These are phyloP conservation scores for Omphalotus guepiniiformis DNA, from an alignment of 768 basidiomycete genomes.

Conservation along the genomic window DNA sequence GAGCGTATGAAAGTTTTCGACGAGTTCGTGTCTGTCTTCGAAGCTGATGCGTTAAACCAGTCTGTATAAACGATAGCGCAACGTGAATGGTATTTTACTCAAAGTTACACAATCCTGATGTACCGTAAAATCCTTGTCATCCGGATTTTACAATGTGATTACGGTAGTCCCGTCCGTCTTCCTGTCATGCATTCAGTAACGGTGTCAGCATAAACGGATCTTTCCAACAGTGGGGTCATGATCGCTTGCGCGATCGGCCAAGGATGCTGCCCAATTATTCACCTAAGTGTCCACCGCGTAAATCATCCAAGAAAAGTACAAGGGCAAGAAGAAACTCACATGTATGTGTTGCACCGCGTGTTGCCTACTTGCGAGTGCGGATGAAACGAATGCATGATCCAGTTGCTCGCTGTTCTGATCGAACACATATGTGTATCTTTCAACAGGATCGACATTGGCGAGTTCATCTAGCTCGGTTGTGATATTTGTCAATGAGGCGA, in stretches of 20 bases:
- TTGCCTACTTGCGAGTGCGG: slow-evolving; percentile 35
- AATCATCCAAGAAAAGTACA: neutral
- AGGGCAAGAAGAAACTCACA: slow-evolving; percentile 19
- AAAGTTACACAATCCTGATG: too few relatives aligned
- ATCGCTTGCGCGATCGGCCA: slow-evolving; percentile 44
- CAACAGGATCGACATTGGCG: slow-evolving; percentile 40
- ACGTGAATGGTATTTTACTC: too few relatives aligned
- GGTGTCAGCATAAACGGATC: slow-evolving; percentile 45
- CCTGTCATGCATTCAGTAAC: too few relatives aligned
- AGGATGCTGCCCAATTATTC: slow-evolving; percentile 51
- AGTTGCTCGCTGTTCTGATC: slow-evolving; percentile 57
- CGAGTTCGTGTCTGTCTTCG: slow-evolving; percentile 39
- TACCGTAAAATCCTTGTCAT: too few relatives aligned
- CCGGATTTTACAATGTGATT: too few relatives aligned
- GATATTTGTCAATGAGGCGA: slow-evolving; percentile 35
- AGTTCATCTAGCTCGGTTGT: slow-evolving; percentile 49
- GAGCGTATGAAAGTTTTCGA: slow-evolving; percentile 40
- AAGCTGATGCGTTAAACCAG: slow-evolving; percentile 14
- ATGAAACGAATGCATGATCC: slow-evolving; percentile 54
- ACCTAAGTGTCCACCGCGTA: slow-evolving; percentile 5
- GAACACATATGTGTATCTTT: slow-evolving; percentile 60
- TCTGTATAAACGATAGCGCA: too few relatives aligned
- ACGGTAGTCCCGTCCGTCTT: too few relatives aligned
- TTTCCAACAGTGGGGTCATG: slow-evolving; percentile 58
- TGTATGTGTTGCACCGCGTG: slow-evolving; percentile 55